A percentile compares a stretch with the other conserved stretches of the same genome.
Conservation (phyloP, 2,329 filamentous ascomycete species). For the Fusarium brevicatenulatum region DNA sequence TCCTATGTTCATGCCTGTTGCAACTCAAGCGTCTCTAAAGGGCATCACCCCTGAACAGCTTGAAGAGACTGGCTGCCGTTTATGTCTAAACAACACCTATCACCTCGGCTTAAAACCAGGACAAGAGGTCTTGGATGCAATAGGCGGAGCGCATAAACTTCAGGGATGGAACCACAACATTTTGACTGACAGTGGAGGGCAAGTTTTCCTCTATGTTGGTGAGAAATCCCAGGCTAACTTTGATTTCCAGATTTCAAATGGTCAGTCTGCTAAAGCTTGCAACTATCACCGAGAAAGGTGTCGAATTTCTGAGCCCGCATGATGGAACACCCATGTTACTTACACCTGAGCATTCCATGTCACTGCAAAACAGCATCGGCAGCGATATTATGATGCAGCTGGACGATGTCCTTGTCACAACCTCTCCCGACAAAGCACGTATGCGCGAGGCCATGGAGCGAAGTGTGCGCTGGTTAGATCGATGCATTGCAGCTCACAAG, state of each 20-base stretch:
- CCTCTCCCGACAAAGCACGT: slow-evolving; percentile 85
- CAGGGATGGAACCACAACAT: slow-evolving; percentile 97
- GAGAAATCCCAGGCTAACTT: slow-evolving; percentile 8
- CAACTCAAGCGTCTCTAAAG: slow-evolving; percentile 95
- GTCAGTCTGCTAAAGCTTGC: slow-evolving; percentile 94
- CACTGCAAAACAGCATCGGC: slow-evolving; percentile 94
- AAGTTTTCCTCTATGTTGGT: slow-evolving; percentile 38
- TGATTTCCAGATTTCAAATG: slow-evolving; percentile 89
- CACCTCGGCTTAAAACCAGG: slow-evolving; percentile 95
- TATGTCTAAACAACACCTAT: slow-evolving; percentile 98
- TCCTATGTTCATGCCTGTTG: slow-evolving; percentile 98
- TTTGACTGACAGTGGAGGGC: slow-evolving; percentile 82
- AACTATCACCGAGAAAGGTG: slow-evolving; percentile 93
- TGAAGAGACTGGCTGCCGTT: slow-evolving; percentile 85
- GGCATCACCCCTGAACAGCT: slow-evolving; percentile 93
- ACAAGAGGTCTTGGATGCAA: slow-evolving; percentile 83
- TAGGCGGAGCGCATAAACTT: slow-evolving; percentile 93
- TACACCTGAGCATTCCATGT: slow-evolving; percentile 96
- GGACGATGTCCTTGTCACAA: slow-evolving; percentile 97
- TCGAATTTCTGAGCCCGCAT: slow-evolving; percentile 94
- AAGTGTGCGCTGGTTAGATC: slow-evolving; percentile 93
- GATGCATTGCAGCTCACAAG: slow-evolving; percentile 90
- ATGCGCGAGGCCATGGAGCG: slow-evolving; percentile 97
- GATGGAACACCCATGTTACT: slow-evolving; percentile 96
- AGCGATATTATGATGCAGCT: slow-evolving; percentile 99